Evolutionary conservation across 129 eudicot species (phyloP).

Genomic region (Helichrysum umbraculigerum): DNA sequence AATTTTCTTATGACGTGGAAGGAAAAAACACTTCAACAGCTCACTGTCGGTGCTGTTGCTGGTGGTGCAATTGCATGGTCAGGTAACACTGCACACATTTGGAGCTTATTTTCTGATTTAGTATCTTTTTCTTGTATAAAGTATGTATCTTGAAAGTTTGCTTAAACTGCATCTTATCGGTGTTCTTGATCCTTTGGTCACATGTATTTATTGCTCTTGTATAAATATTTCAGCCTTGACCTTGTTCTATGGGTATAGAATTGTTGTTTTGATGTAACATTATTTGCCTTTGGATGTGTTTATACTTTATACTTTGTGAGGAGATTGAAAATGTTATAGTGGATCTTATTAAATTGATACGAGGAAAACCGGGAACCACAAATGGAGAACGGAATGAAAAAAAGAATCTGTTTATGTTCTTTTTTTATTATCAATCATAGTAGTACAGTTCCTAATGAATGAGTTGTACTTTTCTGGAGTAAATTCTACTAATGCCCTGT

Average conservation of each 20-base stretch:
- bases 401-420: too few relatives aligned
- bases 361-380: not conserved
- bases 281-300: not conserved
- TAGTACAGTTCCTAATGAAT: not conserved
- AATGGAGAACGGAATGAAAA: too few relatives aligned
- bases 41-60: conserved; percentile 51
- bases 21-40: conserved; percentile 44
- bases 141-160: not conserved
- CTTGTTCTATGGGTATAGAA: too few relatives aligned
- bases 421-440: too few relatives aligned
- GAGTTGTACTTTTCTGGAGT: too few relatives aligned
- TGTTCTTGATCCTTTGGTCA: not conserved
- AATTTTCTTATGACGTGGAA: conserved; percentile 53
- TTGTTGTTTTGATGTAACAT: too few relatives aligned
- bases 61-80: conserved; percentile 60
- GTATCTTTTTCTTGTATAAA: not conserved
- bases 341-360: not conserved
- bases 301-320: not conserved
- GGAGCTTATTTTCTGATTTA: not conserved
- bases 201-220: not conserved
- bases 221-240: too few relatives aligned
- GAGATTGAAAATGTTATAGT: not conserved
- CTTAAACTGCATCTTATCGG: not conserved
- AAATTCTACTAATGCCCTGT: too few relatives aligned
- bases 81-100: conserved; percentile 37